Base-by-base conservation (phyloP, 2,329 filamentous ascomycete genomes). In the Thelonectria rubi region DNA sequence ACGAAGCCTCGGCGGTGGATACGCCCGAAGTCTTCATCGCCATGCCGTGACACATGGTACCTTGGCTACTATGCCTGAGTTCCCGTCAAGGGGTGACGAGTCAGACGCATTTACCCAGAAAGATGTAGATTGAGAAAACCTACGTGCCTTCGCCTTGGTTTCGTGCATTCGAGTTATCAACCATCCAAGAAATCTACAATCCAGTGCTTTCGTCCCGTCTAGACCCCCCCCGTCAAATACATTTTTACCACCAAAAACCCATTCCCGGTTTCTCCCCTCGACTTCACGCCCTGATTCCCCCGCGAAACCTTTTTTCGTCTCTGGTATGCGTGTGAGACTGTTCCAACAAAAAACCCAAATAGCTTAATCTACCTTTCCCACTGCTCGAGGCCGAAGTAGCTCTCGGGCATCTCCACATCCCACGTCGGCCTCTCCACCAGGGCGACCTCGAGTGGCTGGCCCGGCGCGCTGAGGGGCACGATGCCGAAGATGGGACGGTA, bases 401-500 rank as follows among this genome's bases (percentile, higher is more conserved):
- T 83, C 67, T 90, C 88, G 2, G 91, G 88, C 74, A 94, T 80
- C 66, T 94, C 90, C 62, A 93, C 82, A 76, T 96, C 92, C 88
- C 91, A 95, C 69, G 88, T 83, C 18, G 94, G 94, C 71, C 94
- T 83, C 81, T 98, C 94, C 14, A 98, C 88, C 53, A 98, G 81
- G 2, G 93, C 94, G 48, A 97, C 91, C 78, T 99, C 95, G 5
- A 91, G 78, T 11, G 80, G 76, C 69, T 76, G 62, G 68, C 75
- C 74, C 24, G 78, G 75, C 18, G 66, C 69, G 55, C 73, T 74
- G 65, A 84, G 76, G 45, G 81, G 80, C 37, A 87, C 83, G 39
- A 88, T 79, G 55, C 94, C 95, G 63, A 99, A 82, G 69, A 99
- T 93, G n/a, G 94, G 92, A 60, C 94, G 86, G 78, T 98, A 99